Conservation (phyloP, 139 green algal species). For the Desmodesmus armatus region DNA sequence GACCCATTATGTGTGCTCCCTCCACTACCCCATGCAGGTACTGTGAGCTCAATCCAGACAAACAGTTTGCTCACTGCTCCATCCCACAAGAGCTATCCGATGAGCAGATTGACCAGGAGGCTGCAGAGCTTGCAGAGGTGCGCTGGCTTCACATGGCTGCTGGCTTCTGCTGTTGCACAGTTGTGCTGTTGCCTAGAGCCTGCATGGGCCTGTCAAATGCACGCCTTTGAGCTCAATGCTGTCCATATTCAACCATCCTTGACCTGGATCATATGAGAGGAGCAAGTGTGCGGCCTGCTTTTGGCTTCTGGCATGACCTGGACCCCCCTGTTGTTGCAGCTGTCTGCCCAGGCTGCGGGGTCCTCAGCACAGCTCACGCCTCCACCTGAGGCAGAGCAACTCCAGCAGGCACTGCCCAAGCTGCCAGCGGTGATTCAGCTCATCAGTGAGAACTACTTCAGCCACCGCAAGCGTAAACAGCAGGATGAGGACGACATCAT, state of each 20-base stretch:
- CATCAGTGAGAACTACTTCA: slow-evolving; percentile 84
- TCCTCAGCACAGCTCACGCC: no score
- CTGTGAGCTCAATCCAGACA: slow-evolving; percentile 85
- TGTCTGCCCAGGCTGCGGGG: neutral
- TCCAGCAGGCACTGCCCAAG: slow-evolving; percentile 45
- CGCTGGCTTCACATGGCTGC: no score
- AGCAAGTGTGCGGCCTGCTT: neutral
- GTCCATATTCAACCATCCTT: no score
- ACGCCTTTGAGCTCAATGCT: no score
- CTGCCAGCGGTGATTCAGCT: slow-evolving; percentile 87
- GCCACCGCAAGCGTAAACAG: slow-evolving; percentile 78
- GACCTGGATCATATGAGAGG: neutral
- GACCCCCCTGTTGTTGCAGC: neutral
- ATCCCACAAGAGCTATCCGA: slow-evolving; percentile 87
- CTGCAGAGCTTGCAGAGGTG: slow-evolving; percentile 18
- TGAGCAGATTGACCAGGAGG: slow-evolving; percentile 83
- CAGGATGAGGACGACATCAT: slow-evolving; percentile 95
- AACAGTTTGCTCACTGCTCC: slow-evolving; percentile 73
- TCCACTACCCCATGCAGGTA: slow-evolving; percentile 66
- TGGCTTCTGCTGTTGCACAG: neutral
- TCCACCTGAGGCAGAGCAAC: slow-evolving; percentile 53
- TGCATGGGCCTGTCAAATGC: no score
- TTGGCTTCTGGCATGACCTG: no score
- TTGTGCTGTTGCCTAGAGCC: neutral
- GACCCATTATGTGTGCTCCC: neutral